Evolutionary conservation across 768 basidiomycete genomes (phyloP).

Genomic region (Phaeolepiota aurea): DNA sequence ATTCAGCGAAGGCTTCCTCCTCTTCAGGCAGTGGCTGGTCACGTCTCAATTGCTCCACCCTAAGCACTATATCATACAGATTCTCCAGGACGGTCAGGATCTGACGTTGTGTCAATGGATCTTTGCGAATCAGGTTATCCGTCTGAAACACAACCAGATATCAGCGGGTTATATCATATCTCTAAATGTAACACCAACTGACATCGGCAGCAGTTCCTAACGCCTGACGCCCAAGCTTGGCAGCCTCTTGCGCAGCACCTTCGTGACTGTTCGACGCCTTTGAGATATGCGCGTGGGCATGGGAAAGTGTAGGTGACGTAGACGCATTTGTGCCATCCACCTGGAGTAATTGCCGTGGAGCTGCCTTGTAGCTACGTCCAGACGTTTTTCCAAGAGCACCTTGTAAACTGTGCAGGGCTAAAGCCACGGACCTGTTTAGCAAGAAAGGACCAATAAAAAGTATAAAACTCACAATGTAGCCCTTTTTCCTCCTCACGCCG

Average conservation of each 20-base stretch:
- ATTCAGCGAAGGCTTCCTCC: slow-evolving; percentile 28
- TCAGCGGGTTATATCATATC: background rate
- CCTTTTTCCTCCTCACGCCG: slow-evolving; percentile 82
- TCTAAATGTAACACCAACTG: slow-evolving; percentile 12
- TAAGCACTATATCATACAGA: slow-evolving; percentile 77
- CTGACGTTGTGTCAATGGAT: slow-evolving; percentile 75
- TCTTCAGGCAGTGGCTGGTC: slow-evolving; percentile 67
- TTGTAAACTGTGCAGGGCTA: slow-evolving; percentile 72
- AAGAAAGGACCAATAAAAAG: background rate
- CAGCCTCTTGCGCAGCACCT: slow-evolving; percentile 65
- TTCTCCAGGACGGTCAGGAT: slow-evolving; percentile 73
- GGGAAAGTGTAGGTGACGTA: slow-evolving; percentile 34
- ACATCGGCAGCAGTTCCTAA: slow-evolving; percentile 54
- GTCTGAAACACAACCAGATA: slow-evolving; percentile 26
- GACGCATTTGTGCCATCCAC: slow-evolving; percentile 51
- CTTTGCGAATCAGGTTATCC: slow-evolving; percentile 53
- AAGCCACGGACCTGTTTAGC: slow-evolving; percentile 2
- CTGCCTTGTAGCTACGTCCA: slow-evolving; percentile 88
- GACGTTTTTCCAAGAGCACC: slow-evolving; percentile 94
- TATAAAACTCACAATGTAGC: slow-evolving; percentile 34
- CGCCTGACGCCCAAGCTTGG: slow-evolving; percentile 68
- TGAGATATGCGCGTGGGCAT: slow-evolving; percentile 43
- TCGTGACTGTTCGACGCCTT: slow-evolving; percentile 38
- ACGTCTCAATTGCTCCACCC: slow-evolving; percentile 78
- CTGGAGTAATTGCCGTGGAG: slow-evolving; percentile 93